A percentile compares a stretch with the other conserved stretches of the same genome.
These are phyloP conservation scores for Barnettozyma vustinii DNA, from an alignment of 805 yeast species.

Conservation along the genomic window DNA sequence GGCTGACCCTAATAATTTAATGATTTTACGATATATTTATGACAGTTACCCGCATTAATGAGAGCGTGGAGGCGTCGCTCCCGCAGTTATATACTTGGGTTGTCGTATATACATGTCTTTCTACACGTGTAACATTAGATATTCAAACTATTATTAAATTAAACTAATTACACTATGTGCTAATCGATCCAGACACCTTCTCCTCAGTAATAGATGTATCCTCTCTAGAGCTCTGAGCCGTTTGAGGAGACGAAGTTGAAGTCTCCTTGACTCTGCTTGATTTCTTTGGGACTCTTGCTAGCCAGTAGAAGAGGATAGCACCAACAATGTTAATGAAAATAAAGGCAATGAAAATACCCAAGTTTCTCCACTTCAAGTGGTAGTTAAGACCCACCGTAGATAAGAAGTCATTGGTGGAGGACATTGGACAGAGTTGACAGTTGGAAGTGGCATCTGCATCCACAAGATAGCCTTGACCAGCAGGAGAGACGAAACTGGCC, in stretches of 20 bases:
- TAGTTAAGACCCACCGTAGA: constrained; percentile 32
- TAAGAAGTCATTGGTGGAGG: constrained; percentile 55
- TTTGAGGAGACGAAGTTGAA: not conserved
- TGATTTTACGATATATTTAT: no score
- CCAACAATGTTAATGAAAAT: constrained; percentile 34
- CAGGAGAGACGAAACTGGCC: constrained; percentile 26
- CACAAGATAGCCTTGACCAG: constrained; percentile 22
- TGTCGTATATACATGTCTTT: no score
- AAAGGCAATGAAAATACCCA: constrained; percentile 47
- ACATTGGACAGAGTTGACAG: constrained; percentile 59
- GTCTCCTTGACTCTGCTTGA: constrained; percentile 27
- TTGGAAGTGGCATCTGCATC: constrained; percentile 31
- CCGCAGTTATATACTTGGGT: no score
- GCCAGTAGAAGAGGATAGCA: constrained; percentile 46
- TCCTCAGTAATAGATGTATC: not conserved
- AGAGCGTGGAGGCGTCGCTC: no score
- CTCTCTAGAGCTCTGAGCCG: not conserved
- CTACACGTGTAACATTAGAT: no score
- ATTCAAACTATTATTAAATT: no score
- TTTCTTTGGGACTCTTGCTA: constrained; percentile 69
- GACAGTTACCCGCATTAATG: no score
- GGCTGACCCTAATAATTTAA: not conserved
- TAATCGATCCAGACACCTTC: constrained; percentile 35
- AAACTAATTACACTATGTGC: no score
- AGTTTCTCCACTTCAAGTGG: constrained; percentile 58